A percentile compares a stretch with the other conserved stretches of the same genome.
phyloP scores from a whole-genome alignment of 257 asterid genomes.

The Solanum phureja region DNA sequence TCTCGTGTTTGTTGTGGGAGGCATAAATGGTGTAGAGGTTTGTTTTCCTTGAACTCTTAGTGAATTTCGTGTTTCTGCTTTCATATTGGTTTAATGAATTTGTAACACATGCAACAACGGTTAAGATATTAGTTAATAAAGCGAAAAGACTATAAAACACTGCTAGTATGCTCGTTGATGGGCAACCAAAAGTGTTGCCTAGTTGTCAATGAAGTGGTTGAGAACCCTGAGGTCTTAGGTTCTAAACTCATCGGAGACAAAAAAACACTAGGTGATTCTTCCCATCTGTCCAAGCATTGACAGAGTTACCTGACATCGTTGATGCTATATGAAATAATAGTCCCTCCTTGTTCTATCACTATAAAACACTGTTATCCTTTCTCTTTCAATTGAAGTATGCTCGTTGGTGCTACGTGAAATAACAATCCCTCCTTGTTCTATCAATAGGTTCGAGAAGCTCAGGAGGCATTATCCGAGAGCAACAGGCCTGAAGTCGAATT shows the following conservation, averaged over 20 bases:
- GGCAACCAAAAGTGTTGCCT: neutral
- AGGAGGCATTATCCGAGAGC: constrained; percentile 74
- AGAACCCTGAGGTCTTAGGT: neutral
- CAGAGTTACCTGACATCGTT: neutral
- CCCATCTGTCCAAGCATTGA: neutral
- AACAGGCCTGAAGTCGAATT: constrained; percentile 72
- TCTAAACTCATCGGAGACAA: neutral
- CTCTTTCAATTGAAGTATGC: neutral
- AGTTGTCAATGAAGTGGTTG: neutral
- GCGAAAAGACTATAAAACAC: neutral
- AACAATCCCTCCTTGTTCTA: neutral
- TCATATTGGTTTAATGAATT: neutral
- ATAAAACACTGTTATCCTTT: neutral
- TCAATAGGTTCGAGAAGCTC: constrained; percentile 69
- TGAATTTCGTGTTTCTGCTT: neutral
- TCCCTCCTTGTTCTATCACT: neutral
- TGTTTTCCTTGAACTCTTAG: constrained; percentile 9
- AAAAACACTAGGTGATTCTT: neutral
- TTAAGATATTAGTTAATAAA: neutral
- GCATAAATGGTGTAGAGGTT: constrained; percentile 89
- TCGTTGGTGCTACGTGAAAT: neutral
- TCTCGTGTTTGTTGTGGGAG: constrained; percentile 78
- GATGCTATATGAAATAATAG: neutral
- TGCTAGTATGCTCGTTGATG: neutral
- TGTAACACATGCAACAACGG: neutral